Evolutionary conservation across 2,329 filamentous ascomycete species (phyloP).

Genomic region (Scleromitrula shiraiana): DNA sequence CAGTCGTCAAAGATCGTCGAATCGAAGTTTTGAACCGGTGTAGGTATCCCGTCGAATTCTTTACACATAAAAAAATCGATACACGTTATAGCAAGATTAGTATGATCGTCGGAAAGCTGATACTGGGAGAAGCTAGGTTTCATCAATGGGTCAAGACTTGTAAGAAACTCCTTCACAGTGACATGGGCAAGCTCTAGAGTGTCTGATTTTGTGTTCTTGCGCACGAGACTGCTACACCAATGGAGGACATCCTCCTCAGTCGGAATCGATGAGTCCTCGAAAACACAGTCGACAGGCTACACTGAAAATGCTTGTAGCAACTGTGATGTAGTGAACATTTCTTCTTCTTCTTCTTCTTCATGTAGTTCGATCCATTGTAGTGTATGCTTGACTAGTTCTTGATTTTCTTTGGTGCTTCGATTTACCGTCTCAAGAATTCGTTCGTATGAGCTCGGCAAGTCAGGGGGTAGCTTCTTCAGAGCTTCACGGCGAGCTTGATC

Average conservation of each 20-base stretch:
- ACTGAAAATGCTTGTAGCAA: constrained; percentile 17
- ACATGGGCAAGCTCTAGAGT: constrained; percentile 16
- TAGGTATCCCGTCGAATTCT: neutral
- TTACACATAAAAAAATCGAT: neutral
- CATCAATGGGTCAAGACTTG: no score
- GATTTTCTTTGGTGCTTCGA: constrained; percentile 14
- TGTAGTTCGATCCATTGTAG: constrained; percentile 19
- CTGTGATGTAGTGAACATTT: neutral
- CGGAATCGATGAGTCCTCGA: constrained; percentile 17
- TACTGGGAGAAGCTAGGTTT: constrained; percentile 1
- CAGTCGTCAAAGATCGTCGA: neutral
- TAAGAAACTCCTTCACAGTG: no score
- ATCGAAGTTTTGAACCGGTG: neutral
- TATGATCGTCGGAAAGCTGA: neutral
- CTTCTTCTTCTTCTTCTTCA: no score
- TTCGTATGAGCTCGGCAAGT: constrained; percentile 24
- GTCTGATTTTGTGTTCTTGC: constrained; percentile 6
- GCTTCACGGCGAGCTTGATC: constrained; percentile 18
- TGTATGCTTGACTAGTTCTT: constrained; percentile 16
- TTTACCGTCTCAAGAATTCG: constrained; percentile 25
- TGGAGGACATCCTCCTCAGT: constrained; percentile 16
- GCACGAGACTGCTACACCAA: constrained; percentile 22
- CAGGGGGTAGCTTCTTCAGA: constrained; percentile 14
- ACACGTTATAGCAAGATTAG: neutral
- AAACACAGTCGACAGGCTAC: neutral